Evolutionary conservation across 768 basidiomycete species (phyloP), one percentile per base, ranked within the genome.

Genomic region (Termitomyces sp.): DNA sequence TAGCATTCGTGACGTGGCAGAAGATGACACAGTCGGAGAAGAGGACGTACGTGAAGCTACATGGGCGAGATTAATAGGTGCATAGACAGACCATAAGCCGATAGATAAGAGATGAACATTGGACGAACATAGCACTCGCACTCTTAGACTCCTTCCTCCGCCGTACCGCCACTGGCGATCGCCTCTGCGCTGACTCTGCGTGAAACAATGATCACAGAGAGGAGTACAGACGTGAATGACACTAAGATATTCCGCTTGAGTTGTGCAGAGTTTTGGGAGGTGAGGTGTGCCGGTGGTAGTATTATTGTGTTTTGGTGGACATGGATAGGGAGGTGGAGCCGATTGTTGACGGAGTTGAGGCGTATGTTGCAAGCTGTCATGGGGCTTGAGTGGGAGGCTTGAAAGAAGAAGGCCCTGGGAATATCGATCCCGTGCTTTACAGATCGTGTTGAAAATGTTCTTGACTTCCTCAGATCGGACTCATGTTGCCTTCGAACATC

Each of bases 401-500:
- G 20, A 16, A 3, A 45, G 47, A 27, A 32, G n/a, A 50, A 22
- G 4, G 56, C 89, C 81, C 8, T 75, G n/a, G n/a, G n/a, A n/a
- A n/a, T n/a, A n/a, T n/a, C n/a, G 76, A 57, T 95, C 89, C 97
- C 95, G 98, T 1, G 75, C 78, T 57, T 83, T 82, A 68, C 90
- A 95, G 14, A 90, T 89, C 3, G 71, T 75, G 33, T 92, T 90
- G 55, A 97, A 84, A 0, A 80, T 75, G 5, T 79, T 80, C 65
- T 93, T 93, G 5, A 89, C 81, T 70, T 99, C 96, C 67, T 98
- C 94, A n/a, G n/a, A 59, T 94, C 90, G 66, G 98, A 98, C 67
- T 98, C 93, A 98, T 97, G 69, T 95, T 91, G 10, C 82, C 77
- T 71, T 98, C 95, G 64, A 98, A 98, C 93, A 98, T 97, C 46